Conservation (phyloP, 1,284 basidiomycete species). For the Malassezia cuniculi region DNA sequence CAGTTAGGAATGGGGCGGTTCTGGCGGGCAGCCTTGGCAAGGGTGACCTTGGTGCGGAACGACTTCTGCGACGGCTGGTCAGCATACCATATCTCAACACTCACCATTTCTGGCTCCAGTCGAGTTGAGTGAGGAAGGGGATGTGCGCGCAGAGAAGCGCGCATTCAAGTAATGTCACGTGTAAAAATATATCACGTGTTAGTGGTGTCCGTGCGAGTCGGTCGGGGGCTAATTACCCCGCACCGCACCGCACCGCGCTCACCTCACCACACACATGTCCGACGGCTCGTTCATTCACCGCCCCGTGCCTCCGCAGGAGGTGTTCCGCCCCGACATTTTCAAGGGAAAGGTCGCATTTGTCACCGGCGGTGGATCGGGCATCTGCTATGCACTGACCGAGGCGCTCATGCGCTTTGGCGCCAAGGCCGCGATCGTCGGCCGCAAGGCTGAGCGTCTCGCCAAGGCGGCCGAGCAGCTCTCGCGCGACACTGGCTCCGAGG, state of each 20-base stretch:
- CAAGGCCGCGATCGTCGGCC: slow-evolving; percentile 65
- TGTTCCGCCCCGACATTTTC: slow-evolving; percentile 68
- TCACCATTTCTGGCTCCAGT: too few relatives aligned
- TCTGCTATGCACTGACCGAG: slow-evolving; percentile 71
- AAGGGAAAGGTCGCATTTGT: slow-evolving; percentile 85
- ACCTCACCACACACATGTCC: slow-evolving; percentile 1
- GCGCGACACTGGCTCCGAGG: slow-evolving; percentile 55
- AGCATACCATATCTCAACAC: slow-evolving; percentile 1
- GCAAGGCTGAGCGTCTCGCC: slow-evolving; percentile 69
- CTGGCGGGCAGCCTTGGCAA: slow-evolving; percentile 88
- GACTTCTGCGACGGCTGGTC: slow-evolving; percentile 87
- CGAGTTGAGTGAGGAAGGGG: slow-evolving; percentile 1
- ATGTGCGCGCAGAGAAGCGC: neutral
- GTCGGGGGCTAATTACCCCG: too few relatives aligned
- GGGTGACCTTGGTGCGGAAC: slow-evolving; percentile 88
- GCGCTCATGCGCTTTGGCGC: slow-evolving; percentile 68
- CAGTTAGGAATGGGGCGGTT: slow-evolving; percentile 96
- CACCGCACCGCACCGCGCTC: too few relatives aligned
- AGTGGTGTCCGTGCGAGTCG: neutral
- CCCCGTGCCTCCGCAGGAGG: slow-evolving; percentile 13
- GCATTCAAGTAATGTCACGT: slow-evolving; percentile 3
- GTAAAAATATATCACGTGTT: slow-evolving; percentile 1
- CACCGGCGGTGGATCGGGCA: slow-evolving; percentile 57
- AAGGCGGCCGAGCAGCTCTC: slow-evolving; percentile 62
- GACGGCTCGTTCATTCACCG: slow-evolving; percentile 2